Evolutionary conservation across 2,329 filamentous ascomycete genomes (phyloP), one percentile per base, ranked within the genome.

Genomic region (Botrytis fabae): DNA sequence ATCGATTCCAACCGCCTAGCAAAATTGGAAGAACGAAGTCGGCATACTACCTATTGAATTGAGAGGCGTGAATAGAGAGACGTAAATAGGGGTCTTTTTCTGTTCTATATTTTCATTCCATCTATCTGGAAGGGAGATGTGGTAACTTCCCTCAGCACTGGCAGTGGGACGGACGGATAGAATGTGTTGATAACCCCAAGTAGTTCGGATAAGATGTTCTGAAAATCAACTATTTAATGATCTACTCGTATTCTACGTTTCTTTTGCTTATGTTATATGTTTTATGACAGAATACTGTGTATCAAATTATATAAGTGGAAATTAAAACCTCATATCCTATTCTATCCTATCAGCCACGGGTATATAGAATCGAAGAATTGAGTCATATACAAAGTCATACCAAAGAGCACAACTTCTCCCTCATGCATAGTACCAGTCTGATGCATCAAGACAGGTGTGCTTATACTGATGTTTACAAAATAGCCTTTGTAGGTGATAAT

Each of bases 341-440:
- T 38, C n/a, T 16, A 40, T 3, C 14, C n/a, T 16, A 44, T 25
- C 25, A 28, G 51, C 10, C 28, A 69, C 35, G 25, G 22, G n/a
- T 57, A 57, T 10, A 7, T 9, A 35, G n/a, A 69, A 12, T 59
- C 66, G n/a, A 60, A 42, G 1, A 32, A 20, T 59, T 51, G 66
- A 69, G 51, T 59, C 66, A 69, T 69, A 28, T 35, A 54, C 5
- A 12, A n/a, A 59, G n/a, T 44, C 66, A 60, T 60, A 42, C 10
- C 44, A 51, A 18, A n/a, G 5, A 25, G 9, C 60, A 59, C 38
- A 32, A 28, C 51, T n/a, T 44, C 66, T 25, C 32, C 51, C 25
- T 44, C 22, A 69, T 44, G 22, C 18, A 54, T 44, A 68, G 64
- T 38, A 40, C 25, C 46, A n/a, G 46, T 14, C 25, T 54, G 16